Base-by-base conservation (phyloP, 257 asterid genomes). In the Schizonepeta tenuifolia region DNA sequence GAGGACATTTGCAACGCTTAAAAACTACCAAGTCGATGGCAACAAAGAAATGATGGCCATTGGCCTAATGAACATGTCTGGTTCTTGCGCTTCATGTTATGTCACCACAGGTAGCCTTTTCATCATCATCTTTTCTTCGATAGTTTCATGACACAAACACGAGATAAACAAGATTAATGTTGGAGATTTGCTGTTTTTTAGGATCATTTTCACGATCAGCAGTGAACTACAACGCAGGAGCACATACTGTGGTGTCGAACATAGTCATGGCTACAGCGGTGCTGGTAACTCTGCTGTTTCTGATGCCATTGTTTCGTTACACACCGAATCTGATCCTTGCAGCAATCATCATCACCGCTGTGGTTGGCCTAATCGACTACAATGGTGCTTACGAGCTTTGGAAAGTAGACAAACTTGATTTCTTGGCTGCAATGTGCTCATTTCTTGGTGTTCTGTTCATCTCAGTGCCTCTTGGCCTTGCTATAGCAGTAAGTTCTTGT, bases 151-250 rank as follows among this genome's bases (percentile, higher is more conserved):
- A 26, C 67, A 67, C 35, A 49, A 35, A 10, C 12, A 53, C 20
- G 31, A 55, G 31, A 60, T 15, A 18, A 44, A 28, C 44, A 50
- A 40, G 35, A 50, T 31, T 6, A 31, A 12, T 20, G 71, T 38
- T n/a, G 3, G 8, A 33, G 71, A 38, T 26, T 15, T 40, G 4
- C 21, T 60, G 6, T 40, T 63, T 59, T 72, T 20, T 69, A 93
- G 98, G 98, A 9, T 91, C 98, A 26, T 94, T 94, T 85, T 94
- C 98, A 0, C 83, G 98, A 36, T 94, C 98, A 28, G 98, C 98
- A 1, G 93, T 94, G 67, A 94, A 94, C 54, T 89, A 88, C 70
- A 94, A 91, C 2, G 96, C 97, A 4, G 97, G 99, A 77, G 97
- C 97, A 59, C 80, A 86, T 73, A 84, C 96, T 0, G 96, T 83